These are phyloP conservation scores for Parachlorella kessleri DNA, from an alignment of 139 green algal species.

Conservation along the genomic window DNA sequence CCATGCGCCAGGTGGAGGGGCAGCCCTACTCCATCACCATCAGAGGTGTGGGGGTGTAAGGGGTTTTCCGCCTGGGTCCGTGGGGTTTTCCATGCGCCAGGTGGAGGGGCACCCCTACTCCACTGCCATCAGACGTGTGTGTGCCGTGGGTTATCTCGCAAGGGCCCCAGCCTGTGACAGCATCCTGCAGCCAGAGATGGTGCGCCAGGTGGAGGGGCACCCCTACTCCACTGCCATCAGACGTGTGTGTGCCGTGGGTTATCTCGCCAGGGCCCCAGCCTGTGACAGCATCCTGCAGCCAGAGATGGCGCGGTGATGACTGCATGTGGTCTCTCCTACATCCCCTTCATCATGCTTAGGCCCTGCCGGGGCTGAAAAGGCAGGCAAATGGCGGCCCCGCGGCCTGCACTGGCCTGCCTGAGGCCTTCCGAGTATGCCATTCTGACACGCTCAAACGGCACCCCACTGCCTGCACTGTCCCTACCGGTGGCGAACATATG, in stretches of 20 bases:
- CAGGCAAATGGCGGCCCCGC: neutral
- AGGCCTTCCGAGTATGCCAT: neutral
- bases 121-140: neutral
- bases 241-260: neutral
- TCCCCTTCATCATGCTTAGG: too few species aligned
- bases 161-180: neutral
- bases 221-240: neutral
- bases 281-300: neutral
- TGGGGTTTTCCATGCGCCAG: too few species aligned
- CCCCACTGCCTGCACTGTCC: too few species aligned
- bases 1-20: constrained; percentile 85
- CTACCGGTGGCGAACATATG: too few species aligned
- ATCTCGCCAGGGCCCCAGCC: too few species aligned
- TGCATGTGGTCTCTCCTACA: too few species aligned
- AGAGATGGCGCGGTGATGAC: neutral
- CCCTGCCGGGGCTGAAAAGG: too few species aligned
- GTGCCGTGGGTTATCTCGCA: neutral
- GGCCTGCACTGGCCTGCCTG: neutral
- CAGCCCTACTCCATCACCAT: constrained; percentile 91
- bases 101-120: neutral
- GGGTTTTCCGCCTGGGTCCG: too few species aligned
- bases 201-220: neutral
- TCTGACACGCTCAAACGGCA: too few species aligned
- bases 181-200: neutral
- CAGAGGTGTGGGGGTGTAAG: constrained; percentile 69